Evolutionary conservation across 140 eudicot genomes (phyloP), one percentile per base, ranked within the genome.

Genomic region (Senecio squalidus): DNA sequence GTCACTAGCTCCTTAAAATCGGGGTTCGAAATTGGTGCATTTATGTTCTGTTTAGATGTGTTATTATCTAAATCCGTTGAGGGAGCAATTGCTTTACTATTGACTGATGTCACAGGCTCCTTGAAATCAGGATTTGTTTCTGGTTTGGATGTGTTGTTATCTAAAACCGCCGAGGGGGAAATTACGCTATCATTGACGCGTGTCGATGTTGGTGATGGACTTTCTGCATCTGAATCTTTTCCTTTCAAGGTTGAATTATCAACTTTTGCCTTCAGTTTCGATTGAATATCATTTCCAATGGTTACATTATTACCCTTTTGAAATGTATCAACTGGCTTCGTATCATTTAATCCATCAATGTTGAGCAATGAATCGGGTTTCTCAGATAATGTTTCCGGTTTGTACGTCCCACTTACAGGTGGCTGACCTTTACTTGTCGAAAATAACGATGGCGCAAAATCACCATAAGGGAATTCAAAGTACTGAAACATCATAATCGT

Each of bases 111-210:
- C 25, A 55, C 30, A 71, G 55, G 10, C 55, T 22, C 9, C 60
- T 39, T 3, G 68, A 40, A 45, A 64, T 22, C 0, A 68, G 72
- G 33, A 64, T 25, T 56, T 27, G 22, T 5, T 55, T 60, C 68
- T n/a, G 79, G 59, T 3, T 17, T 53, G 63, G 38, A 22, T 0
- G 48, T 14, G 56, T n/a, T 30, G 9, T 50, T 30, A 55, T 17
- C 16, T 22, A 30, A 16, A 4, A 15, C 25, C 9, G 14, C 13
- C 24, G 49, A 14, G 9, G 74, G 62, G 50, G 61, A 16, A 40
- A 59, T 38, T 21, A 9, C 65, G 77, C 56, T 20, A 64, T 24
- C 11, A 67, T n/a, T n/a, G 40, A 14, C 66, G 52, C 51, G 75
- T 40, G 72, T 28, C 15, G 74, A 30, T 30, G 36, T 30, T 9